Evolutionary conservation across 2,329 filamentous ascomycete genomes (phyloP).

Genomic region (Colletotrichum higginsianum): DNA sequence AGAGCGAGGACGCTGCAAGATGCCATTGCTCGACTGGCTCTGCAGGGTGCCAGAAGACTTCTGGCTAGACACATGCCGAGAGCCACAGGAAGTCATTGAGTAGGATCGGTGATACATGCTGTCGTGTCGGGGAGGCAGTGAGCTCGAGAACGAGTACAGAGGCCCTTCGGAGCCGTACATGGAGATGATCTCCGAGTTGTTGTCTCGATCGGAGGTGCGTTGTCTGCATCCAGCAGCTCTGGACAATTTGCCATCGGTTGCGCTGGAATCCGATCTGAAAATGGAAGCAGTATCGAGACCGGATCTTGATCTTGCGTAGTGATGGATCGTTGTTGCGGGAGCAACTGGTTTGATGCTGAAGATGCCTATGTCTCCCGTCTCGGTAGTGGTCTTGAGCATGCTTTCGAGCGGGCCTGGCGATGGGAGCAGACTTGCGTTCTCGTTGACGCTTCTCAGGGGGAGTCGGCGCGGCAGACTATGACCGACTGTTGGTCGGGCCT

Average conservation of each 20-base stretch:
- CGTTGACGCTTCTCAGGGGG: conserved; percentile 61
- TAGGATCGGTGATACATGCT: conserved; percentile 64
- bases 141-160: conserved; percentile 57
- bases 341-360: conserved; percentile 67
- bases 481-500: conserved; percentile 45
- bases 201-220: conserved; percentile 66
- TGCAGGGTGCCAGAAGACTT: conserved; percentile 64
- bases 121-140: conserved; percentile 59
- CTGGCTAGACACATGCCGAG: conserved; percentile 61
- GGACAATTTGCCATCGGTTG: conserved; percentile 50
- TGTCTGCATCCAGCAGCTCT: conserved; percentile 62
- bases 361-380: conserved; percentile 75
- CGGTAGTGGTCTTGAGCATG: conserved; percentile 77
- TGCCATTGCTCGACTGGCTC: conserved; percentile 59
- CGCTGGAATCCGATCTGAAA: conserved; percentile 49
- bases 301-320: conserved; percentile 48
- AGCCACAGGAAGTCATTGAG: conserved; percentile 68
- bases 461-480: conserved; percentile 52
- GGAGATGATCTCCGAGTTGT: conserved; percentile 69
- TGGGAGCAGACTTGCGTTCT: conserved; percentile 59
- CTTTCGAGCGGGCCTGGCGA: conserved; percentile 71
- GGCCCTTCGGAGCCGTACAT: conserved; percentile 68
- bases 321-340: conserved; percentile 52
- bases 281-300: conserved; percentile 49
- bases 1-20: conserved; percentile 68